Conservation (phyloP, 306 rosid species). For the Prunus fruticosa region DNA sequence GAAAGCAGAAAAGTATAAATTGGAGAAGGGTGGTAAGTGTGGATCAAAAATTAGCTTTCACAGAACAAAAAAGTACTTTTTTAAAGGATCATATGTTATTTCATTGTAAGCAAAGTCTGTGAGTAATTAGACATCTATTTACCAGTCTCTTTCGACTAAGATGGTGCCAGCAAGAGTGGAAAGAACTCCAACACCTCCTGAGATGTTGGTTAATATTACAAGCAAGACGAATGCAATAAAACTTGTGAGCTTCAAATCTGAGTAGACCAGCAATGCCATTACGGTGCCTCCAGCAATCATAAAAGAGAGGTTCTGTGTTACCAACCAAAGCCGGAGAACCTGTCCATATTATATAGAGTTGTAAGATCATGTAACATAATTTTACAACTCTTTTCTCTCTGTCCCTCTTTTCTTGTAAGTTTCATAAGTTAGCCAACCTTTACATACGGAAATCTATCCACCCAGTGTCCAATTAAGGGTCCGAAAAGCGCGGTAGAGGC, state of each 20-base stretch:
- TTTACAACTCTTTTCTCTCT: not conserved
- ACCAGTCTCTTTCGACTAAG: constrained; percentile 96
- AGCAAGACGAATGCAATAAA: constrained; percentile 51
- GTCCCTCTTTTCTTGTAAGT: not conserved
- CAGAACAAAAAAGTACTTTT: not conserved
- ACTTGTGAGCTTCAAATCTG: constrained; percentile 56
- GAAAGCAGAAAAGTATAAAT: no score
- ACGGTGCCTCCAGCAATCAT: constrained; percentile 74
- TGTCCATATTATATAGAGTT: constrained; percentile 27
- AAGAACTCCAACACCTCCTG: constrained; percentile 77
- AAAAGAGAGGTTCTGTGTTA: constrained; percentile 65
- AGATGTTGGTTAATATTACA: constrained; percentile 52
- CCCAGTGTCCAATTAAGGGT: constrained; percentile 71
- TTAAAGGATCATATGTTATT: not conserved
- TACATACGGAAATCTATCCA: constrained; percentile 59
- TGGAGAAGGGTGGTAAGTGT: no score
- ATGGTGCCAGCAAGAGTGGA: constrained; percentile 88
- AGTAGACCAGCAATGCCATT: constrained; percentile 39
- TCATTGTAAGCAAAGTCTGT: not conserved
- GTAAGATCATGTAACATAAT: not conserved
- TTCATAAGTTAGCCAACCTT: constrained; percentile 39
- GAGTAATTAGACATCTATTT: constrained; percentile 17
- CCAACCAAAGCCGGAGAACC: constrained; percentile 85
- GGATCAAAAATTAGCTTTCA: not conserved
- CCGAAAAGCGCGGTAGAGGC: constrained; percentile 78